A percentile compares a stretch with the other conserved stretches of the same genome.
These are phyloP conservation scores for Rossbeevera mucosa DNA, from an alignment of 768 basidiomycete species.

Conservation along the genomic window DNA sequence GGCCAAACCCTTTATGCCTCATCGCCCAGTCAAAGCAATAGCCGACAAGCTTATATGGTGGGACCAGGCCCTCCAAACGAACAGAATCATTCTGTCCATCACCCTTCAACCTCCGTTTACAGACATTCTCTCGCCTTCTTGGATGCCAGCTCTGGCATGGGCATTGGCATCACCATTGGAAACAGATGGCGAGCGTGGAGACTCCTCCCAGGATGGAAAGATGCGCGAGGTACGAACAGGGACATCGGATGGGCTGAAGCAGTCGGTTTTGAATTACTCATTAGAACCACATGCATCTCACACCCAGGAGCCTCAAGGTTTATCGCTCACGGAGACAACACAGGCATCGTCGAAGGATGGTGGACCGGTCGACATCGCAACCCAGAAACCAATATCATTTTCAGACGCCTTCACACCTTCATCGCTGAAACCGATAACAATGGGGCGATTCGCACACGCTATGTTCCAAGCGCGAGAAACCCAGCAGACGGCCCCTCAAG, in stretches of 20 bases:
- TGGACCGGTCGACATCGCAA: background rate
- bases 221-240: background rate
- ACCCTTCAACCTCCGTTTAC: background rate
- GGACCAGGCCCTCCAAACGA: background rate
- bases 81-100: background rate
- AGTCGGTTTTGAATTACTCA: background rate
- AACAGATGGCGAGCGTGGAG: background rate
- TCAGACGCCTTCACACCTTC: background rate
- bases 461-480: background rate
- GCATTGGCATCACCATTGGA: background rate
- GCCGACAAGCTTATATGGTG: background rate
- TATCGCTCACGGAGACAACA: background rate
- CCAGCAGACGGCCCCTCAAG: background rate
- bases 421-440: background rate
- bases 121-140: background rate
- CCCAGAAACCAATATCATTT: background rate
- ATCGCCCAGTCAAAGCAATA: background rate
- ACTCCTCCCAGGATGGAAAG: background rate
- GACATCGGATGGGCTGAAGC: background rate
- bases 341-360: background rate
- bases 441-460: background rate
- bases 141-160: background rate
- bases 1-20: background rate
- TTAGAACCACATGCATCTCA: background rate
- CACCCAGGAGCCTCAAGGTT: background rate